Conservation (phyloP, 2,329 filamentous ascomycete species). For the Macrophomina tecta region DNA sequence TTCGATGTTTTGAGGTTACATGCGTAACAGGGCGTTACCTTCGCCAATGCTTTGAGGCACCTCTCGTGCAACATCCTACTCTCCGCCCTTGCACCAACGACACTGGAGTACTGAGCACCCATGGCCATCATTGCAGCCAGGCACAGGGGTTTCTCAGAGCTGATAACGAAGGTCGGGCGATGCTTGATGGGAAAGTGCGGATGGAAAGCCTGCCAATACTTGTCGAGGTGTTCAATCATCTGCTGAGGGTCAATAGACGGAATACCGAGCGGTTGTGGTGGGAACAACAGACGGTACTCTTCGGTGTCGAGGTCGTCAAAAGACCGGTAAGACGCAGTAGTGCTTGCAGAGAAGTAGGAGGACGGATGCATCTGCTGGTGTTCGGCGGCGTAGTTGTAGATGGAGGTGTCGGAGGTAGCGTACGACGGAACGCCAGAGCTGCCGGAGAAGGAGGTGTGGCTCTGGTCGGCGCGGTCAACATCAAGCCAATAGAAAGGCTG, state of each 20-base stretch:
- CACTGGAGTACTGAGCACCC: slow-evolving; percentile 48
- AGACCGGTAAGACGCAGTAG: slow-evolving; percentile 36
- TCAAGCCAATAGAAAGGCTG: slow-evolving; percentile 29
- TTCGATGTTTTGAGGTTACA: neutral
- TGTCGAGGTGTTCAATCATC: slow-evolving; percentile 50
- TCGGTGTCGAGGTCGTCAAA: slow-evolving; percentile 45
- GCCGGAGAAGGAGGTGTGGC: slow-evolving; percentile 20
- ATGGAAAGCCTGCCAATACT: slow-evolving; percentile 54
- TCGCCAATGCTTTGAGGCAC: slow-evolving; percentile 49
- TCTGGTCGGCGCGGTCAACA: slow-evolving; percentile 23
- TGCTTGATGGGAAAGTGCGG: slow-evolving; percentile 53
- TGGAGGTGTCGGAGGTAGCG: slow-evolving; percentile 27
- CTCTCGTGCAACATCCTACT: slow-evolving; percentile 49
- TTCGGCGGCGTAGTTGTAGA: slow-evolving; percentile 27
- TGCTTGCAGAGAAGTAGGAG: slow-evolving; percentile 23
- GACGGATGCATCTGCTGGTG: slow-evolving; percentile 25
- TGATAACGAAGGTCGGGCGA: slow-evolving; percentile 46
- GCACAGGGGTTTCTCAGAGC: slow-evolving; percentile 50
- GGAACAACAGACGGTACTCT: slow-evolving; percentile 43
- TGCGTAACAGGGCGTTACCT: slow-evolving; percentile 30
- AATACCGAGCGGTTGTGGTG: slow-evolving; percentile 43
- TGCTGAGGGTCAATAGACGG: slow-evolving; percentile 28
- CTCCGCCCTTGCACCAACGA: slow-evolving; percentile 42
- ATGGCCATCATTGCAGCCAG: slow-evolving; percentile 52
- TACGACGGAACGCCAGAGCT: slow-evolving; percentile 26